Base-by-base conservation (phyloP, 495 filamentous ascomycete species). In the Aspergillus homomorphus region DNA sequence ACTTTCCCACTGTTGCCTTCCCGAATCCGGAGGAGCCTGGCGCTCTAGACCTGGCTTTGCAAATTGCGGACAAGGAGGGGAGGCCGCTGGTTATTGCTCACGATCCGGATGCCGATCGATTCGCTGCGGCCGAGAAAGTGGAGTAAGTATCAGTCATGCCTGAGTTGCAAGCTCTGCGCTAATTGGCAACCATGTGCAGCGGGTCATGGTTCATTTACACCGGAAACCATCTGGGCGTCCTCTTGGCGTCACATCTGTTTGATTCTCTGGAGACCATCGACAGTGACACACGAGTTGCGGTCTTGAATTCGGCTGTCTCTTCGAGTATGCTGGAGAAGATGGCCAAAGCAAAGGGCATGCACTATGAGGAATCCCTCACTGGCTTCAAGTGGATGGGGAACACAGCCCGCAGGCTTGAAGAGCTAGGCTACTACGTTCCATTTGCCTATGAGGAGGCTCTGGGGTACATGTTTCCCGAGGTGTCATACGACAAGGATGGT, bases 321-420 rank as follows among this genome's bases (percentile, higher is more conserved):
- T 84, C 83, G 2, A 76, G 80, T 16, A 88, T 89, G 87, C 77
- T 90, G 4, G 66, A 73, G 12, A 73, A 77, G 21, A 84, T 89
- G 72, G 85, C 86, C 6, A 58, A 66, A 43, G 68, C 75, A 21
- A 80, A 81, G 63, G 82, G 81, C 5, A 82, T 88, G 53, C 66
- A 75, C 33, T 86, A 82, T 62, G 70, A 77, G 44, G 86, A 89
- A 62, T 87, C 87, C 4, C 73, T 90, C 16, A 90, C 87, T 0
- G 87, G 87, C 3, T 90, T 90, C 73, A 90, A 90, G 68, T 90
- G 87, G 87, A 80, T 90, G 72, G 80, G 75, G 0, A 81, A 80
- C 46, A 73, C 73, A 19, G 70, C 76, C 9, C 71, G 75, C 19
- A 73, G 75, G 2, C 58, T 81, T 4, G 69, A 76, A 60, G 62